Percentiles rank a stretch among this genome's conserved stretches.
Conservation (phyloP, 2,329 filamentous ascomycete genomes). For the Xylariaceae sp. region DNA sequence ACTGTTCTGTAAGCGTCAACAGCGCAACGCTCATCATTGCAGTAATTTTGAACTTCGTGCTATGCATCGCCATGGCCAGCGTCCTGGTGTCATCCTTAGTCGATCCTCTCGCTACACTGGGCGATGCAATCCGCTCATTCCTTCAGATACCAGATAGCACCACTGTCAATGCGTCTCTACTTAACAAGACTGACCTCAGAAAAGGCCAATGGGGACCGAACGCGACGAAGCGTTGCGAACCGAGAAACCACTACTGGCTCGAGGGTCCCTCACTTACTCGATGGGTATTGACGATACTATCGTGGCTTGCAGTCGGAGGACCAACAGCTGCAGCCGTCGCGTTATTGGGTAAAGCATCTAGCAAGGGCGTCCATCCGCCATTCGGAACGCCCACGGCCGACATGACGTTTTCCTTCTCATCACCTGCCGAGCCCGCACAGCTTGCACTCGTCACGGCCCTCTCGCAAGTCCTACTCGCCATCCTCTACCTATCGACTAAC, state of each 20-base stretch:
- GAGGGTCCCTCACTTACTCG: constrained; percentile 38
- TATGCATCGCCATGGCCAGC: constrained; percentile 27
- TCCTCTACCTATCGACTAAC: constrained; percentile 46
- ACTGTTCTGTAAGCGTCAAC: constrained; percentile 41
- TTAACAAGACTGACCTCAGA: constrained; percentile 43
- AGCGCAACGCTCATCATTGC: constrained; percentile 39
- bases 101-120: constrained; percentile 31
- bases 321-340: constrained; percentile 39
- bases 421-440: constrained; percentile 25
- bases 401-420: constrained; percentile 31
- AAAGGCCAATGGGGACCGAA: constrained; percentile 40
- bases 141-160: constrained; percentile 28
- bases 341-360: constrained; percentile 26
- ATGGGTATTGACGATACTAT: constrained; percentile 38
- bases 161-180: constrained; percentile 39
- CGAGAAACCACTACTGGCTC: constrained; percentile 41
- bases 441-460: constrained; percentile 38
- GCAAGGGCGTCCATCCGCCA: constrained; percentile 29
- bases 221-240: constrained; percentile 41
- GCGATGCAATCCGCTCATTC: constrained; percentile 33
- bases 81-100: constrained; percentile 26
- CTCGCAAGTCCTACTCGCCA: constrained; percentile 45
- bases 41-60: constrained; percentile 28
- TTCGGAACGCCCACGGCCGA: constrained; percentile 37
- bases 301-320: constrained; percentile 37